Evolutionary conservation across 306 rosid genomes (phyloP), one percentile per base, ranked within the genome.

Genomic region (Prunus mume): DNA sequence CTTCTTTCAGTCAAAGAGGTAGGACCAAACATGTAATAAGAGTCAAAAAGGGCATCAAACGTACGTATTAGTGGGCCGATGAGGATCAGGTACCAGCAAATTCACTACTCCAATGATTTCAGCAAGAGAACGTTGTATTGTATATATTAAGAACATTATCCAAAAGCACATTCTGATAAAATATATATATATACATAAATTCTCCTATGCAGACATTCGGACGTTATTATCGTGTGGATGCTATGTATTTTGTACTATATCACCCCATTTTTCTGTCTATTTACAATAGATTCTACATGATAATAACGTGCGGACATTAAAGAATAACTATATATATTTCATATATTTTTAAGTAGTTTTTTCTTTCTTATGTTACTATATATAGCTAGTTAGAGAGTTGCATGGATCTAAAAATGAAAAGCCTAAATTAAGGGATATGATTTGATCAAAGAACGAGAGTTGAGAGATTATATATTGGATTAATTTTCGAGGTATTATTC

Each of bases 1-100:
- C 78, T 43, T 65, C 47, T n/a, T 30, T 32, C 22, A 67, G 74
- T 79, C 83, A 73, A 68, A 67, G 75, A 46, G 19, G 45, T 41
- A 69, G 83, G 79, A 73, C 79, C 83, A 52, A 27, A 64, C 27
- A 0, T 28, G 62, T 2, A 25, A 25, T 38, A 56, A 72, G 17
- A 72, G 72, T 73, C 14, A 79, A 74, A 73, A 73, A 68, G 71
- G 71, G 30, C 12, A n/a, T 32, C 22, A 30, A 52, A 51, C 45
- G 0, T 27, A 17, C 12, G 27, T 52, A 6, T 41, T 12, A 32
- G 32, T 54, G 75, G 75, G 32, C 75, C 64, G 20, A 17, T 30
- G 50, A 32, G 65, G 20, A 17, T 30, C 20, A 32, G 65, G 62
- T 22, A 28, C 5, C 27, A 28, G n/a, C 43, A 11, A 43, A 15